These are phyloP conservation scores for Citrus sinensis DNA, from an alignment of 345 rosid species.

Conservation along the genomic window DNA sequence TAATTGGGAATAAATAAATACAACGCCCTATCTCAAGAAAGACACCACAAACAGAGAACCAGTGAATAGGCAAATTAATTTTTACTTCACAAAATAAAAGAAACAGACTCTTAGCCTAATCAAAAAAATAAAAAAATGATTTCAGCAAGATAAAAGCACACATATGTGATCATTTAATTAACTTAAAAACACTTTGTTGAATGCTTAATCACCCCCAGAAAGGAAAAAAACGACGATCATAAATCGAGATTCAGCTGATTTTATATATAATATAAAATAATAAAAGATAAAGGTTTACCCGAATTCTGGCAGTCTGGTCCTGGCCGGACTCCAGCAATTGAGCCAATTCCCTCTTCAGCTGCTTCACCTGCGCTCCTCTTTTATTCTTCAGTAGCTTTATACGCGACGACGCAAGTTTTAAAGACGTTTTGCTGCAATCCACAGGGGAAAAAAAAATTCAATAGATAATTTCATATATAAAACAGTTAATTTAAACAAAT, in stretches of 20 bases:
- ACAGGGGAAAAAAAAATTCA: not conserved
- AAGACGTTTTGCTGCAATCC: slow-evolving; percentile 62
- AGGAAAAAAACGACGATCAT: not conserved
- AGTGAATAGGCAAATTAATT: not conserved
- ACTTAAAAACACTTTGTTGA: not conserved
- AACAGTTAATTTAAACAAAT: not conserved
- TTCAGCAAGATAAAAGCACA: not conserved
- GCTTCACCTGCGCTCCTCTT: slow-evolving; percentile 62
- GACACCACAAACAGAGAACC: not conserved
- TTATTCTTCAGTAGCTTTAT: slow-evolving; percentile 73
- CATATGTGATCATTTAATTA: not conserved
- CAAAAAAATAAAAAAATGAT: not conserved
- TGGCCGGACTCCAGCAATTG: slow-evolving; percentile 79
- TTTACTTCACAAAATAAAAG: not conserved
- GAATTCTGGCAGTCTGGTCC: slow-evolving; percentile 77
- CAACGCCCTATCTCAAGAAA: not conserved
- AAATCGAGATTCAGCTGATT: not conserved
- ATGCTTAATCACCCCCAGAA: not conserved
- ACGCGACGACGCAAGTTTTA: slow-evolving; percentile 74
- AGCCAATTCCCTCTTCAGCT: slow-evolving; percentile 71
- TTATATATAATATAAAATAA: not conserved
- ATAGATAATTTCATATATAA: not conserved
- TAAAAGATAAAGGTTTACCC: slow-evolving; percentile 35
- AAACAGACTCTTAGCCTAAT: not conserved
- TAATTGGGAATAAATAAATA: not conserved